These are phyloP conservation scores for Tympanopsis confertula DNA, from an alignment of 2,329 filamentous ascomycete species.

Conservation along the genomic window DNA sequence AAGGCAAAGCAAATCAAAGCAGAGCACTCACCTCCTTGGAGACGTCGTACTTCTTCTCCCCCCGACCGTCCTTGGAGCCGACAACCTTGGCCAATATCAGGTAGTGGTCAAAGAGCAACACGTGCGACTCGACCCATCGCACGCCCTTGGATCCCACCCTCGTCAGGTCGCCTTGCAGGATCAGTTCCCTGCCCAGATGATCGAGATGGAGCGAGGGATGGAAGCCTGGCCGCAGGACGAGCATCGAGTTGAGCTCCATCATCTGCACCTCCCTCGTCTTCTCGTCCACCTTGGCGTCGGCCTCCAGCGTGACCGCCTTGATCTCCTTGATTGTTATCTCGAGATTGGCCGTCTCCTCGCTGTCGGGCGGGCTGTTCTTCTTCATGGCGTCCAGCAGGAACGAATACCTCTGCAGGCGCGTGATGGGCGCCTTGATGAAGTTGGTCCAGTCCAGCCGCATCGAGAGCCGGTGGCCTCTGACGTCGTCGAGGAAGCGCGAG, in stretches of 20 bases:
- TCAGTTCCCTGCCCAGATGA: conserved; percentile 81
- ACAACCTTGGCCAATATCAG: conserved; percentile 80
- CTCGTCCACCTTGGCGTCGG: conserved; percentile 83
- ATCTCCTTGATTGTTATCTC: conserved; percentile 82
- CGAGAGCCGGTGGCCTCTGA: conserved; percentile 66
- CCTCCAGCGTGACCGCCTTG: conserved; percentile 77
- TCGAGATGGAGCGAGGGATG: conserved; percentile 82
- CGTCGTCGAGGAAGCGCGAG: conserved; percentile 71
- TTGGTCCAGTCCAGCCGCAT: conserved; percentile 86
- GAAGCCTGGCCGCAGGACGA: conserved; percentile 79
- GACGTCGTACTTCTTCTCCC: conserved; percentile 83
- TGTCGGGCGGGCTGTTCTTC: conserved; percentile 72
- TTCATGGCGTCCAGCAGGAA: conserved; percentile 73
- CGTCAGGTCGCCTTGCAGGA: conserved; percentile 80
- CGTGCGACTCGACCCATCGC: conserved; percentile 86
- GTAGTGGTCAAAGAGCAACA: conserved; percentile 91
- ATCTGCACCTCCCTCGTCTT: conserved; percentile 84
- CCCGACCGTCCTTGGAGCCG: conserved; percentile 54
- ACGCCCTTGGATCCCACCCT: conserved; percentile 81
- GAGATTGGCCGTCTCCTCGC: conserved; percentile 80
- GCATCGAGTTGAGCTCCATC: conserved; percentile 70
- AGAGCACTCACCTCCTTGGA: conserved; percentile 62
- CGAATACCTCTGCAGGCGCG: conserved; percentile 79
- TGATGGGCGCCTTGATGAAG: conserved; percentile 86
- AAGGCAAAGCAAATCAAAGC: conserved; percentile 2